Evolutionary conservation across 345 rosid genomes (phyloP), one percentile per base, ranked within the genome.

Genomic region (Sisymbrium irio): DNA sequence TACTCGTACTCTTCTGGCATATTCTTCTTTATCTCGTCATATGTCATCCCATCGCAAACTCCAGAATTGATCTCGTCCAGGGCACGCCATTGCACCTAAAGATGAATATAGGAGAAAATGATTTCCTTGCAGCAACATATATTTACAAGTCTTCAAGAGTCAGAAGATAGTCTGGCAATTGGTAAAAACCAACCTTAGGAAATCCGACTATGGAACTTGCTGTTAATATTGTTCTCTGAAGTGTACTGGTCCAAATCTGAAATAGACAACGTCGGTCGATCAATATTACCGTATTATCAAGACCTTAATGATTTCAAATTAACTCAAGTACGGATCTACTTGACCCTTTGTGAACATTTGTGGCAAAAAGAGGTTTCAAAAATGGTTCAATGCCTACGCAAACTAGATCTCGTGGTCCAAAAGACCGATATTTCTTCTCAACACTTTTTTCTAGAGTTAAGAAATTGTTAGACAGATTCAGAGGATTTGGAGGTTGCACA

Each of bases 231-330:
- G 97, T 83, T 74, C 99, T 84, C 83, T 96, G 98, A 65, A 96
- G 83, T n/a, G 99, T 96, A 85, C 99, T 96, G 50, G 98, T 96
- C 98, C 99, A 96, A 70, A 96, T 92, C 98, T 92, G 75, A 71
- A 74, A 39, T 51, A 73, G 6, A 62, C 17, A 61, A 19, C 5
- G 47, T 54, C 50, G 14, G 53, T 47, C 50, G 14, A 62, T 39
- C 39, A 47, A 58, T 54, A 54, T 25, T 42, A 62, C 19, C 1
- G 12, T 15, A 37, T 32, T 63, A 55, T 25, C 42, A 57, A 37
- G 8, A 57, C 36, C 27, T 49, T 37, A 17, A 39, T 36, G 27
- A 55, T 44, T 45, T 35, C 65, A 65, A 22, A 25, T 45, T 63
- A 65, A 56, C 25, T 47, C n/a, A 64, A 22, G 46, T 44, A 37